phyloP scores from a whole-genome alignment of 768 basidiomycete genomes.

The Lactifluus pinguis region DNA sequence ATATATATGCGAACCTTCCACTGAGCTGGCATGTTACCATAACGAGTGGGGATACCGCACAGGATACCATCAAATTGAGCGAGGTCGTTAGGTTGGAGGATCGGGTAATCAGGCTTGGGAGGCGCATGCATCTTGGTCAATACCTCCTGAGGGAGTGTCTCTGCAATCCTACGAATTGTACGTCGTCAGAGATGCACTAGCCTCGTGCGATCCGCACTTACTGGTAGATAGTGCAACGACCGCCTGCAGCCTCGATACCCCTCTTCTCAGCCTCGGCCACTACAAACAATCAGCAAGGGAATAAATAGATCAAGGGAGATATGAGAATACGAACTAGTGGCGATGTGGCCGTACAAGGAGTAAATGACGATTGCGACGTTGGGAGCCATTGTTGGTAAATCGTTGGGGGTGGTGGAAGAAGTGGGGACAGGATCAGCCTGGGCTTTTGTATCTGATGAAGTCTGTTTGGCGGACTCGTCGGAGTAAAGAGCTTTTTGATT shows the following conservation, averaged over 20 bases:
- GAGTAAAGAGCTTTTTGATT: constrained; percentile 29
- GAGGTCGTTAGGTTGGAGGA: constrained; percentile 49
- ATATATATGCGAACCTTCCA: constrained; percentile 46
- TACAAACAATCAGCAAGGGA: constrained; percentile 24
- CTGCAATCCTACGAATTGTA: constrained; percentile 46
- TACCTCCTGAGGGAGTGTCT: constrained; percentile 67
- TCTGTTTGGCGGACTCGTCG: constrained; percentile 21
- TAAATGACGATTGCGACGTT: constrained; percentile 66
- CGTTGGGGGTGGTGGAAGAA: not conserved
- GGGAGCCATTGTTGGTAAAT: constrained; percentile 28
- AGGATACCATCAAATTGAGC: constrained; percentile 60
- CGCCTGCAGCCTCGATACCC: constrained; percentile 36
- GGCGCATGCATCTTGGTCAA: constrained; percentile 63
- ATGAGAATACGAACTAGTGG: constrained; percentile 38
- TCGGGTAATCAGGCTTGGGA: constrained; percentile 61
- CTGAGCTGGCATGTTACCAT: constrained; percentile 72
- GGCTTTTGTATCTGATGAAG: constrained; percentile 17
- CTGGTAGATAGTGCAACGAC: constrained; percentile 39
- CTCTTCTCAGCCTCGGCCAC: constrained; percentile 49
- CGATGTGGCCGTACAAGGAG: constrained; percentile 66
- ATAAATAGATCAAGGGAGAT: constrained; percentile 10
- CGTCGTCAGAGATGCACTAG: not conserved
- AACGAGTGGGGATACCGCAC: constrained; percentile 73
- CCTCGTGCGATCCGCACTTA: constrained; percentile 21
- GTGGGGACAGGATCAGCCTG: constrained; percentile 4